Evolutionary conservation across 2,329 filamentous ascomycete genomes (phyloP), one percentile per base, ranked within the genome.

Genomic region (Colletotrichum spinosum): DNA sequence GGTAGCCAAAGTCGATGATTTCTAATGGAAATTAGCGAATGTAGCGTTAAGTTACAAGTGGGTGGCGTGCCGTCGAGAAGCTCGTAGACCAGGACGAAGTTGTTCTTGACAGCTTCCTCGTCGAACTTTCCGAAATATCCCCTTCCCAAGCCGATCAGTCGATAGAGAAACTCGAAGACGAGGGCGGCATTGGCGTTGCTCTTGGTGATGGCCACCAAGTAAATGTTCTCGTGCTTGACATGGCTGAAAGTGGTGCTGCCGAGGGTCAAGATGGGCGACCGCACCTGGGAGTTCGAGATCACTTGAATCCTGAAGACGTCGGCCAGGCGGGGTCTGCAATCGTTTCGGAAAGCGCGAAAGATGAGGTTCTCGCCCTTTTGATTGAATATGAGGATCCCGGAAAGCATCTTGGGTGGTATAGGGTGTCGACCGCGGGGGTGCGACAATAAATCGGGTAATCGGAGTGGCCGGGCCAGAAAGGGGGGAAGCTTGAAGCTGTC

Each of bases 301-400:
- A 99, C 95, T 78, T 99, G 96, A 79, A 99, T 99, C 80, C 96
- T 94, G 82, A 99, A 99, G 82, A 99, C 95, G 77, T 99, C 96
- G 81, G 96, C 96, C 70, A 99, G 92, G 57, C 96, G 93, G 60
- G 96, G 96, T 62, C 97, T 93, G 82, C 96, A 98, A 83, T 99
- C 97, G 78, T 97, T 97, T 76, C 96, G 94, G 82, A 99, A 99
- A 74, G 96, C 94, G 76, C 96, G 93, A 84, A 99, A 97, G 80
- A 99, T 99, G 76, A 99, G 92, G 81, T 99, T 97, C 84, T 99
- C 96, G 82, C 96, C 96, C 83, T 99, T 99, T 80, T 99, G 96
- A 73, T 99, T 99, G 87, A 99, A 99, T 72, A 99, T 90, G 71
- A 99, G 89, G 75, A 99, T 95, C 66, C 96, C 96, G 72, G 95